Conservation (phyloP, 2,329 filamentous ascomycete genomes). For the Claviceps monticola region DNA sequence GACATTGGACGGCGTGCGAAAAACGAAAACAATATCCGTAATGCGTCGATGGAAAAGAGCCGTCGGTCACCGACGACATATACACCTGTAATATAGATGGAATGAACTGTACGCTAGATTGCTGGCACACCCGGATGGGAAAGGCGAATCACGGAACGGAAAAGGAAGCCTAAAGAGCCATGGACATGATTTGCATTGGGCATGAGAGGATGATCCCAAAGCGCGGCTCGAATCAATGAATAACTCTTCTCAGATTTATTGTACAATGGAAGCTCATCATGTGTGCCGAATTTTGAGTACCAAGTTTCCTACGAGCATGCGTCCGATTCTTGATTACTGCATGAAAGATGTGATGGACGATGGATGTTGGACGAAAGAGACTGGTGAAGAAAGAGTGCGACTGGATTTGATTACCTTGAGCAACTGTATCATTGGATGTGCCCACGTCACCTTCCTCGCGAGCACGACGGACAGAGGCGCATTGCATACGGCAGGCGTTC, state of each 20-base stretch:
- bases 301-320: neutral
- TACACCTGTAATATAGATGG: constrained; percentile 16
- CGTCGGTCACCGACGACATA: constrained; percentile 1
- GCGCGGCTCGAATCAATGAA: neutral
- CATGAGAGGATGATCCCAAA: neutral
- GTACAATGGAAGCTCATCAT: neutral
- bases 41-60: neutral
- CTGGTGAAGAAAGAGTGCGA: neutral
- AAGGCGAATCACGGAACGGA: neutral
- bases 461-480: neutral
- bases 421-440: neutral
- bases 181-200: neutral
- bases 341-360: neutral
- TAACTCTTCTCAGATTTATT: neutral
- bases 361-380: too few relatives aligned
- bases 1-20: neutral
- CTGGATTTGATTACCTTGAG: neutral
- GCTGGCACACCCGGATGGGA: neutral
- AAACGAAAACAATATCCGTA: neutral
- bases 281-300: neutral
- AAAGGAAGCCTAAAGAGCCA: neutral
- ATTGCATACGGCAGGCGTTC: neutral
- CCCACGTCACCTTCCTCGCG: neutral
- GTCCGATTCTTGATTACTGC: neutral
- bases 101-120: constrained; percentile 1